These are phyloP conservation scores for Myriosclerotinia curreyana DNA, from an alignment of 2,329 filamentous ascomycete species.

Conservation along the genomic window DNA sequence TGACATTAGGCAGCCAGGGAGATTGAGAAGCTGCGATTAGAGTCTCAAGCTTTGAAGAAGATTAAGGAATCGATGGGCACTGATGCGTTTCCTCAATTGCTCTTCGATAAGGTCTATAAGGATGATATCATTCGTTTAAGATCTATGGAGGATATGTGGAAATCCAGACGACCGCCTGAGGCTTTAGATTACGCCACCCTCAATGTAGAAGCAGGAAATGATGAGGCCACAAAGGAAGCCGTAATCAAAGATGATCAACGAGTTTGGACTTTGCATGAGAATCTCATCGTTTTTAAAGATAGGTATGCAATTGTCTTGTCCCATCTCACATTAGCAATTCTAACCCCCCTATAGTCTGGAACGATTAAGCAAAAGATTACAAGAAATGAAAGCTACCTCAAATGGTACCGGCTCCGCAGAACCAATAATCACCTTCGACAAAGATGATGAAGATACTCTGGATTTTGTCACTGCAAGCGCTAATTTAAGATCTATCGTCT, in stretches of 20 bases:
- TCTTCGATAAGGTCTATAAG: conserved; percentile 92
- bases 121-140: conserved; percentile 78
- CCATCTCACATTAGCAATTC: not conserved
- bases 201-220: conserved; percentile 51
- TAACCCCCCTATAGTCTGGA: conserved; percentile 52
- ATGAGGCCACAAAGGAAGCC: conserved; percentile 48
- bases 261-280: conserved; percentile 79
- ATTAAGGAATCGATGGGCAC: conserved; percentile 81
- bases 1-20: conserved; percentile 57
- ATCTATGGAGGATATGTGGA: conserved; percentile 97
- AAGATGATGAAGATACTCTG: conserved; percentile 91
- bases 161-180: conserved; percentile 70
- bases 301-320: conserved; percentile 45
- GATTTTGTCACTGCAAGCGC: conserved; percentile 91
- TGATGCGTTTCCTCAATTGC: conserved; percentile 68
- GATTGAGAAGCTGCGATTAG: conserved; percentile 81
- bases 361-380: conserved; percentile 70
- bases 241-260: conserved; percentile 66
- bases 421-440: conserved; percentile 83
- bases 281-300: conserved; percentile 80
- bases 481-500: conserved; percentile 85
- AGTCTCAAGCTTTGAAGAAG: conserved; percentile 77
- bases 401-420: conserved; percentile 48
- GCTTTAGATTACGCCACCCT: conserved; percentile 67
- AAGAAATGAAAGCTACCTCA: conserved; percentile 54